These are phyloP conservation scores for Golubevia sp. DNA, from an alignment of 1,284 basidiomycete species.

Conservation along the genomic window DNA sequence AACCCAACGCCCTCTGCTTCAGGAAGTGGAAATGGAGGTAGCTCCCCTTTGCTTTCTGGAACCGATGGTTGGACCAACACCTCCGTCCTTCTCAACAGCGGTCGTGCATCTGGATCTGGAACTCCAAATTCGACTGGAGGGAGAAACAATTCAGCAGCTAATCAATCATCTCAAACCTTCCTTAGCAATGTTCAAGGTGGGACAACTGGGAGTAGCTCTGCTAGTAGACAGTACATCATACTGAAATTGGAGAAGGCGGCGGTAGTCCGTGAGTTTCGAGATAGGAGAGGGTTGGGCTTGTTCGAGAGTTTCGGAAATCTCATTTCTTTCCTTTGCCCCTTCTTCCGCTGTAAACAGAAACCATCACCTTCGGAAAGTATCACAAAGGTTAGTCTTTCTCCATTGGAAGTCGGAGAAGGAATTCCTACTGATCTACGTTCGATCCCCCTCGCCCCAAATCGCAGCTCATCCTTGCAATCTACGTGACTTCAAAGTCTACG, in stretches of 20 bases:
- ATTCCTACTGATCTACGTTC: background rate
- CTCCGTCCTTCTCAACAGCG: slow-evolving; percentile 12
- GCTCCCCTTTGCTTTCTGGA: slow-evolving; percentile 7
- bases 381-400: slow-evolving; percentile 18
- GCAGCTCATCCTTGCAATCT: slow-evolving; percentile 45
- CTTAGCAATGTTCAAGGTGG: too few species aligned
- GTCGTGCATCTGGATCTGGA: slow-evolving; percentile 1
- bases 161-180: too few species aligned
- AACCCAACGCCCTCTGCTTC: slow-evolving; percentile 6
- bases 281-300: too few species aligned
- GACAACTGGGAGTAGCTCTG: too few species aligned
- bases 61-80: slow-evolving; percentile 11
- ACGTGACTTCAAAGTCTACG: slow-evolving; percentile 50
- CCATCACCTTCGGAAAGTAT: slow-evolving; percentile 48
- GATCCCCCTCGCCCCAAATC: background rate
- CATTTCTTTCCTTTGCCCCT: background rate
- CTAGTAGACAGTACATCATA: slow-evolving; percentile 33
- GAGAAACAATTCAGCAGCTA: too few species aligned
- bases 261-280: slow-evolving; percentile 19
- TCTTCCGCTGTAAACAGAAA: slow-evolving; percentile 2
- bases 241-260: slow-evolving; percentile 33
- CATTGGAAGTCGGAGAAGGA: background rate
- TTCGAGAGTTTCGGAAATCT: background rate
- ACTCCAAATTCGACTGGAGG: too few species aligned
- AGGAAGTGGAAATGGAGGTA: background rate